Conservation (phyloP, 176 grass and related monocot species). For the Miscanthus lutarioriparius region DNA sequence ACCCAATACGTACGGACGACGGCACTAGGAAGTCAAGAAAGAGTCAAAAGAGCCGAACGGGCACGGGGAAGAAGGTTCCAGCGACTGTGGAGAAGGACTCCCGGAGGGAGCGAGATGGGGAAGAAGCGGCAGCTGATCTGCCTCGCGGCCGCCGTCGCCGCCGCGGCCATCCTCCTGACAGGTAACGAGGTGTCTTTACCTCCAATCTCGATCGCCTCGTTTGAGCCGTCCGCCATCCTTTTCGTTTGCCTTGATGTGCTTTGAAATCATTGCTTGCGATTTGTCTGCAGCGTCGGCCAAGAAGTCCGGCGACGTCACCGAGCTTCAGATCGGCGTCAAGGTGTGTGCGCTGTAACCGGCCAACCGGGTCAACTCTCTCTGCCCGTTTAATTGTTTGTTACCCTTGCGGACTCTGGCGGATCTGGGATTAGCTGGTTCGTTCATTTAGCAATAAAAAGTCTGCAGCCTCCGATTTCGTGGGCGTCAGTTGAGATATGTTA, state of each 20-base stretch:
- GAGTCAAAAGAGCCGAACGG: not conserved
- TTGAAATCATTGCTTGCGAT: slow-evolving; percentile 15
- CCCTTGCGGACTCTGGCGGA: not conserved
- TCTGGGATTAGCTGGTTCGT: slow-evolving; percentile 1
- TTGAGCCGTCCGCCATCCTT: not conserved
- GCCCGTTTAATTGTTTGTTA: not conserved
- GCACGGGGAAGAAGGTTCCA: slow-evolving; percentile 10
- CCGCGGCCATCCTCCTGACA: slow-evolving; percentile 37
- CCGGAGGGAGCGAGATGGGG: slow-evolving; percentile 32
- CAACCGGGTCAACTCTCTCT: not conserved
- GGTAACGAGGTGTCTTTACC: slow-evolving; percentile 32
- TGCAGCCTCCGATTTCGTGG: not conserved
- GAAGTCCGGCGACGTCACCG: slow-evolving; percentile 73
- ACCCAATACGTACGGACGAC: not conserved
- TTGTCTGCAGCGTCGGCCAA: slow-evolving; percentile 64
- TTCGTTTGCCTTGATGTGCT: not conserved
- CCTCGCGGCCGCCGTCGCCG: slow-evolving; percentile 38
- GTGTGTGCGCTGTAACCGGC: slow-evolving; percentile 9
- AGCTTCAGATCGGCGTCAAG: slow-evolving; percentile 93
- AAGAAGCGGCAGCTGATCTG: slow-evolving; percentile 37
- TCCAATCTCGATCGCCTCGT: not conserved
- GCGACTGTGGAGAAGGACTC: not conserved
- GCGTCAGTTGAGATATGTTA: not conserved
- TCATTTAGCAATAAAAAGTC: not conserved
- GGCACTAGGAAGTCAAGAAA: not conserved